Evolutionary conservation across 164 flowering plant species (phyloP), one percentile per base, ranked within the genome.

Genomic region (Houttuynia cordata): DNA sequence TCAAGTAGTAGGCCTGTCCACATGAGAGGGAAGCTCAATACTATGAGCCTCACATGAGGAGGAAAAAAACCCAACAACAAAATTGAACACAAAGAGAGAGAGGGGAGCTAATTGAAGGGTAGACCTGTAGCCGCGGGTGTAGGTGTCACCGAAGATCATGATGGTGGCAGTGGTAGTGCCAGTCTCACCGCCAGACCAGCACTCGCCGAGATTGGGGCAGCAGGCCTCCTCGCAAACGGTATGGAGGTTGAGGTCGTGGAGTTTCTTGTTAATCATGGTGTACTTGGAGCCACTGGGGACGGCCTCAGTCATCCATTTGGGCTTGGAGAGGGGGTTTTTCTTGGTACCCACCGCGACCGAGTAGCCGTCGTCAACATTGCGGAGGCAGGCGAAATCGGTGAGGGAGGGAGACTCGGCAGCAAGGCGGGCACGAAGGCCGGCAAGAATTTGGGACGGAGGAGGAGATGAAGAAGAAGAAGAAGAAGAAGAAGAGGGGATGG

Each of bases 141-240:
- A 73, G 59, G 76, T 73, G 45, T 73, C 76, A 1, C 76, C 76
- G 34, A 73, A 66, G 30, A 73, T 73, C 76, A 73, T 73, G 54
- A 73, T 73, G 14, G 76, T 73, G 15, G 76, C 73, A 4, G 76
- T 73, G 21, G 76, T 73, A 8, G 76, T 73, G 10, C 76, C 76
- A 8, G 70, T 73, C 64, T 73, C 76, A 3, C 76, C 76, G 40
- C 76, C 76, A 21, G 76, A 69, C 76, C 76, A 73, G 58, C 76
- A 73, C 62, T 73, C 76, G 7, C 65, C 76, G 47, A 73, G 39
- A 63, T 73, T 73, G 41, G 76, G 76, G 60, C 73, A 73, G 13
- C 62, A 49, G 13, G 76, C 76, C 60, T 73, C 76, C 51, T 73
- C 76, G 52, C 76, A 73, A 21, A 73, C 76, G 0, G 76, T 73